A percentile compares a stretch with the other conserved stretches of the same genome.
Evolutionary conservation across 2,329 filamentous ascomycete genomes (phyloP).

Genomic region (Calycina herbarum): DNA sequence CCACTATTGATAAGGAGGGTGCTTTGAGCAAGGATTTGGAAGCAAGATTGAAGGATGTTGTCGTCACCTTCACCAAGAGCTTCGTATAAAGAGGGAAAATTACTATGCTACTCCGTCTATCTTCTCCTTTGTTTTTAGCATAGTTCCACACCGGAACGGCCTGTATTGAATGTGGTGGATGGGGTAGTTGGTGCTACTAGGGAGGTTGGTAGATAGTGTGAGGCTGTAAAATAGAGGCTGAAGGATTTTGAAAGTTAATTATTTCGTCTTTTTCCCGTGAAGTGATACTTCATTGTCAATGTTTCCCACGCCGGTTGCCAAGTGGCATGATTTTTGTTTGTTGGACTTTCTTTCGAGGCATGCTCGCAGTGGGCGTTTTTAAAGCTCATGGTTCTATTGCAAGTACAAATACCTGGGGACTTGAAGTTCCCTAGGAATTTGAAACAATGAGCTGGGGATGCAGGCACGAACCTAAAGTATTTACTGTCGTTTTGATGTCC

Average conservation of each 20-base stretch:
- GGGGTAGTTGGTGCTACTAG: constrained; percentile 18
- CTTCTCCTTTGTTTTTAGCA: constrained; percentile 35
- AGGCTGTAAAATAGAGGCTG: constrained; percentile 37
- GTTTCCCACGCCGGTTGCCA: neutral
- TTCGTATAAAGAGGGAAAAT: constrained; percentile 53
- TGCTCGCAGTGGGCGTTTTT: too few relatives aligned
- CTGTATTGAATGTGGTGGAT: constrained; percentile 29
- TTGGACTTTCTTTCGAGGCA: too few relatives aligned
- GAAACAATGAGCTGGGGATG: too few relatives aligned
- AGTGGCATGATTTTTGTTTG: neutral
- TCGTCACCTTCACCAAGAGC: constrained; percentile 86
- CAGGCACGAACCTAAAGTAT: too few relatives aligned
- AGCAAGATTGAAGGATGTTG: constrained; percentile 75
- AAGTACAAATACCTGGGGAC: too few relatives aligned
- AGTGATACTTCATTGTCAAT: neutral
- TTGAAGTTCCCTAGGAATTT: too few relatives aligned
- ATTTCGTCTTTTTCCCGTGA: constrained; percentile 18
- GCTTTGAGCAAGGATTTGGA: constrained; percentile 93
- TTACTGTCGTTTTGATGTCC: too few relatives aligned
- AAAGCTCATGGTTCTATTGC: too few relatives aligned
- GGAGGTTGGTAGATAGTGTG: constrained; percentile 35
- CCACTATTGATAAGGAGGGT: constrained; percentile 93
- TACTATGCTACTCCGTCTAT: constrained; percentile 29
- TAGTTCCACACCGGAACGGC: constrained; percentile 20
- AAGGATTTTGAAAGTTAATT: constrained; percentile 20